Evolutionary conservation across 306 rosid genomes (phyloP).

Genomic region (Alnus rubra): DNA sequence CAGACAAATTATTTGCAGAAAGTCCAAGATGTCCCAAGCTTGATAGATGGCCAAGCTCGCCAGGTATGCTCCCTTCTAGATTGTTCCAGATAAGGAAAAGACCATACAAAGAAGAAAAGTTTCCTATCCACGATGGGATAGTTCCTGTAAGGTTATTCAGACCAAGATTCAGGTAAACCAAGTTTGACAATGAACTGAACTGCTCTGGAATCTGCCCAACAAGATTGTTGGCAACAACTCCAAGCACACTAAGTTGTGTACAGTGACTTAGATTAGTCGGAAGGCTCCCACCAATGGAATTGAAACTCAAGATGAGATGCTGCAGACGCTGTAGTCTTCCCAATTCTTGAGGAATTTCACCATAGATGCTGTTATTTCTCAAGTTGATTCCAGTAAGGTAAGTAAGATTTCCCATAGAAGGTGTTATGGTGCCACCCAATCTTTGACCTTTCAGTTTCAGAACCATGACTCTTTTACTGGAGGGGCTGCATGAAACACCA

Average conservation of each 20-base stretch:
- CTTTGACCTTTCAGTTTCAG: constrained; percentile 25
- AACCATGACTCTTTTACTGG: constrained; percentile 20
- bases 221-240: not conserved
- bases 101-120: constrained; percentile 18
- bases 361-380: constrained; percentile 24
- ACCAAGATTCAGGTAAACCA: not conserved
- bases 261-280: constrained; percentile 31
- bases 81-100: constrained; percentile 14
- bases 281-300: constrained; percentile 31
- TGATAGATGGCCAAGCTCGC: constrained; percentile 25
- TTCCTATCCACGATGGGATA: constrained; percentile 49
- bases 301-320: constrained; percentile 19
- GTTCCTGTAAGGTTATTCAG: constrained; percentile 31
- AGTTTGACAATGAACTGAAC: constrained; percentile 17
- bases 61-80: constrained; percentile 32
- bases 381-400: constrained; percentile 33
- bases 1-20: constrained; percentile 7
- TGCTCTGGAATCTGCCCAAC: constrained; percentile 28
- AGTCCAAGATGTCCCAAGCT: constrained; percentile 5
- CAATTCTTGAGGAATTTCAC: constrained; percentile 38
- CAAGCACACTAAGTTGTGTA: constrained; percentile 1
- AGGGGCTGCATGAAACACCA: constrained; percentile 35
- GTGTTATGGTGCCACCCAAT: constrained; percentile 30
- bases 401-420: constrained; percentile 44
- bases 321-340: constrained; percentile 23